Percentiles rank a stretch among this genome's conserved stretches.
phyloP scores from a whole-genome alignment of 352 stramenopile genomes.

The Phytophthora capsici region DNA sequence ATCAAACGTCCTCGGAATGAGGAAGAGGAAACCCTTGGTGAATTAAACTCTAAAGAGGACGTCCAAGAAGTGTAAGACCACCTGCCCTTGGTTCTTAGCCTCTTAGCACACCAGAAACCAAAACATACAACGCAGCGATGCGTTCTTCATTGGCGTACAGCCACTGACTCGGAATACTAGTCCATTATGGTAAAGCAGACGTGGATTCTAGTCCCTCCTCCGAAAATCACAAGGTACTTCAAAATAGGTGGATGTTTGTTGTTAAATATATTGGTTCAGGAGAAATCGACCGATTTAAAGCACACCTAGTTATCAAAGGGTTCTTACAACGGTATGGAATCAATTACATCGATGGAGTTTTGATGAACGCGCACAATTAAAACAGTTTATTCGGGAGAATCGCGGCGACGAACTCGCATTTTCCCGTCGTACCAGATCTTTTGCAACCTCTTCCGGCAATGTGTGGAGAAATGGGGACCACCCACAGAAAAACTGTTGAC shows the following conservation, averaged over 20 bases:
- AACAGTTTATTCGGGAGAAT: constrained; percentile 41
- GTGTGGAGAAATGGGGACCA: constrained; percentile 43
- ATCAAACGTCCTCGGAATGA: no score
- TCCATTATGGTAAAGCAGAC: constrained; percentile 15
- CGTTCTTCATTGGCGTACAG: no score
- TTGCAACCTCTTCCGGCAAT: constrained; percentile 48
- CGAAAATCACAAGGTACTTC: background rate
- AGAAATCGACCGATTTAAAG: constrained; percentile 19
- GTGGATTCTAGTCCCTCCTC: constrained; percentile 6
- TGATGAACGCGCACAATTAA: constrained; percentile 21
- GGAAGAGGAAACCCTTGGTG: background rate
- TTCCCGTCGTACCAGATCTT: constrained; percentile 53
- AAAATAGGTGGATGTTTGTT: constrained; percentile 15
- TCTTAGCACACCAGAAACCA: no score
- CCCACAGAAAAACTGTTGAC: constrained; percentile 35
- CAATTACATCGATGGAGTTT: constrained; percentile 24
- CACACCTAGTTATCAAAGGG: constrained; percentile 13
- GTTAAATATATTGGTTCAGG: constrained; percentile 19
- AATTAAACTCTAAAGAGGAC: background rate
- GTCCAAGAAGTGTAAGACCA: background rate
- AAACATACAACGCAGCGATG: no score
- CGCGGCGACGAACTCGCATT: constrained; percentile 43
- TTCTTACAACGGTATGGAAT: constrained; percentile 16
- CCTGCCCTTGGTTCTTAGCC: no score
- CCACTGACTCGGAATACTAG: constrained; percentile 1